A percentile compares a stretch with the other conserved stretches of the same genome.
Evolutionary conservation across 2,329 filamentous ascomycete genomes (phyloP).

Genomic region (Diaporthe nobilis): DNA sequence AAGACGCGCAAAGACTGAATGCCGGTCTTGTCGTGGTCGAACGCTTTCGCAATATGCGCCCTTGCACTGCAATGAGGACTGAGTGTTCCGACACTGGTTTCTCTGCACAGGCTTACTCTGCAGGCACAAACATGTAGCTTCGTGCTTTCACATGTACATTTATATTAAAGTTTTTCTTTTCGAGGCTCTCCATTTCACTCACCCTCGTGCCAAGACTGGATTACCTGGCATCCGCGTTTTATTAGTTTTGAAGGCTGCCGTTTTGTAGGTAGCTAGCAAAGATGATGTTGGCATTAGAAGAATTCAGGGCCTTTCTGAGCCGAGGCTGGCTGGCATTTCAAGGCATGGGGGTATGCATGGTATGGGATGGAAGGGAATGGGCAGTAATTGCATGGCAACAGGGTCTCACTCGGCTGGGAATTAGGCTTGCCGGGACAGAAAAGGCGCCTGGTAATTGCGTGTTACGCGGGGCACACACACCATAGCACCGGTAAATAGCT

Average conservation of each 20-base stretch:
- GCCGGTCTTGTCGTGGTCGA: neutral
- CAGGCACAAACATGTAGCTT: neutral
- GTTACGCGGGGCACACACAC: neutral
- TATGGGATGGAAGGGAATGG: neutral
- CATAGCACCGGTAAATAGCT: neutral
- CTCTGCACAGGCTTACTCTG: neutral
- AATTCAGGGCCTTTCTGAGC: neutral
- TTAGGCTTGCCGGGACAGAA: neutral
- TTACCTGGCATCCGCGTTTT: neutral
- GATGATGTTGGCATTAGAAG: neutral
- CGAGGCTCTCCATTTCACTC: neutral
- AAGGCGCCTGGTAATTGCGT: neutral
- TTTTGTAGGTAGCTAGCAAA: neutral
- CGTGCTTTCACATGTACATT: conserved; percentile 9
- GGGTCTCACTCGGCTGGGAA: neutral
- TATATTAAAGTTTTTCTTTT: neutral
- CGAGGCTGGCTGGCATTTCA: neutral
- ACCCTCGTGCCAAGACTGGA: neutral
- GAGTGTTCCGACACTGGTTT: neutral
- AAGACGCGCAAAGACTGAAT: neutral
- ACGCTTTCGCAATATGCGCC: too few relatives aligned
- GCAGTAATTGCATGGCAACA: neutral
- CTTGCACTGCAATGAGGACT: neutral
- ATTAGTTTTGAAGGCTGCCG: neutral
- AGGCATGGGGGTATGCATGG: neutral